These are phyloP conservation scores for Silene coronaria DNA, from an alignment of 179 eudicot species.

Conservation along the genomic window DNA sequence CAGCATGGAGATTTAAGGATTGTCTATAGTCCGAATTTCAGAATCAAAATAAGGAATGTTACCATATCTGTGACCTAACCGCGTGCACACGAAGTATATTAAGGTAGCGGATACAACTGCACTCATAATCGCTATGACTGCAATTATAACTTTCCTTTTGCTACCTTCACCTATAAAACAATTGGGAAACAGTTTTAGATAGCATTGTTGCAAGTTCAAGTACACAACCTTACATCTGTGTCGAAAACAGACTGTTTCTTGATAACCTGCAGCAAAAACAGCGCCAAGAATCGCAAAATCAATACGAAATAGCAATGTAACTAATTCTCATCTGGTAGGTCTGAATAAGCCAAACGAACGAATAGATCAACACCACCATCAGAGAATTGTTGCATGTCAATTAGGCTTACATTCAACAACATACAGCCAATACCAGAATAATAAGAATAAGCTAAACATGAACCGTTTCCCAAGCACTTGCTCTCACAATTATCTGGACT, in stretches of 20 bases:
- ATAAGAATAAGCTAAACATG: slow-evolving; percentile 21
- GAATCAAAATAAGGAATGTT: not conserved
- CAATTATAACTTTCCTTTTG: not conserved
- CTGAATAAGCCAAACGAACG: slow-evolving; percentile 27
- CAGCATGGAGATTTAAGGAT: too few relatives aligned
- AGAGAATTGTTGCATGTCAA: slow-evolving; percentile 20
- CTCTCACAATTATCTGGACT: slow-evolving; percentile 4
- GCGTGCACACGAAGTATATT: not conserved
- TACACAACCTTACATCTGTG: too few relatives aligned
- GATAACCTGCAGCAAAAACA: not conserved
- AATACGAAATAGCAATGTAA: too few relatives aligned
- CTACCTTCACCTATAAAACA: not conserved
- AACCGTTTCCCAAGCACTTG: slow-evolving; percentile 4
- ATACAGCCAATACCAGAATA: slow-evolving; percentile 18
- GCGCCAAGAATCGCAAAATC: too few relatives aligned
- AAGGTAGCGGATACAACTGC: not conserved
- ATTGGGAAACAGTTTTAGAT: not conserved
- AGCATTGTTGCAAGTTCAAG: not conserved
- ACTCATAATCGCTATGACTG: not conserved
- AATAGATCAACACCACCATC: slow-evolving; percentile 4
- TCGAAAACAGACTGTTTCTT: too few relatives aligned
- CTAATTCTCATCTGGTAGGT: slow-evolving; percentile 9
- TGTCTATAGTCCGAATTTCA: too few relatives aligned
- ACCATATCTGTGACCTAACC: not conserved
- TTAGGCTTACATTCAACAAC: slow-evolving; percentile 17